These are phyloP conservation scores for Elaphomyces granulatus DNA, from an alignment of 495 filamentous ascomycete species.

Conservation along the genomic window DNA sequence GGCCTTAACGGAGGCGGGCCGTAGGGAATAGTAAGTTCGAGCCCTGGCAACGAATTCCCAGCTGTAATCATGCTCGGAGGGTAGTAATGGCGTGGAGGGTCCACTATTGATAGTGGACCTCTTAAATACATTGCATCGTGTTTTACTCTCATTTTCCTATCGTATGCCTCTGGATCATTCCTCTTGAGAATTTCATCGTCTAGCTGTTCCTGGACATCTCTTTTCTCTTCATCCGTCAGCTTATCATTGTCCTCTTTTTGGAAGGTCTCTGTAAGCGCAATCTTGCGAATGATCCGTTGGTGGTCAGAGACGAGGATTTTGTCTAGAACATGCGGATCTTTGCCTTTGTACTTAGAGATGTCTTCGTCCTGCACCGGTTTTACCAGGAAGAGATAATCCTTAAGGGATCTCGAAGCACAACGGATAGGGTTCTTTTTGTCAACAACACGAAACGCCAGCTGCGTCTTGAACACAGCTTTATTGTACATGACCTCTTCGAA, in stretches of 20 bases:
- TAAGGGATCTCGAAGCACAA: slow-evolving; percentile 31
- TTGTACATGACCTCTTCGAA: slow-evolving; percentile 62
- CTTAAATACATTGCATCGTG: neutral
- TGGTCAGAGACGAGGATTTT: slow-evolving; percentile 35
- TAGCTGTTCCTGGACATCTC: slow-evolving; percentile 29
- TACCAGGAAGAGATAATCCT: slow-evolving; percentile 44
- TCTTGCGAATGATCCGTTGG: slow-evolving; percentile 31
- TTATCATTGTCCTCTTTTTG: slow-evolving; percentile 39
- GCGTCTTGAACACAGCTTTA: slow-evolving; percentile 61
- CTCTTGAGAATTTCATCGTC: slow-evolving; percentile 33
- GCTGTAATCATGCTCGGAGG: too few relatives aligned
- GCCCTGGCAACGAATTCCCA: too few relatives aligned
- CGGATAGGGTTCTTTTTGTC: slow-evolving; percentile 64
- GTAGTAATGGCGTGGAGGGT: too few relatives aligned
- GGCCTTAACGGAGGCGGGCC: too few relatives aligned
- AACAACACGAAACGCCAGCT: slow-evolving; percentile 63
- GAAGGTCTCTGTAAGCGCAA: slow-evolving; percentile 44
- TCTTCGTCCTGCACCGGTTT: slow-evolving; percentile 37
- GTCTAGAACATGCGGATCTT: slow-evolving; percentile 58
- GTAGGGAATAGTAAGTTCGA: too few relatives aligned
- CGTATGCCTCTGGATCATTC: slow-evolving; percentile 26
- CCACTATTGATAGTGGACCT: too few relatives aligned
- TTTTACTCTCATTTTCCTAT: slow-evolving; percentile 4
- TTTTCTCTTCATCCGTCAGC: slow-evolving; percentile 41
- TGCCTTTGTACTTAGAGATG: slow-evolving; percentile 37